Conservation (phyloP, 2,329 filamentous ascomycete genomes). For the Cladophialophora bantiana region DNA sequence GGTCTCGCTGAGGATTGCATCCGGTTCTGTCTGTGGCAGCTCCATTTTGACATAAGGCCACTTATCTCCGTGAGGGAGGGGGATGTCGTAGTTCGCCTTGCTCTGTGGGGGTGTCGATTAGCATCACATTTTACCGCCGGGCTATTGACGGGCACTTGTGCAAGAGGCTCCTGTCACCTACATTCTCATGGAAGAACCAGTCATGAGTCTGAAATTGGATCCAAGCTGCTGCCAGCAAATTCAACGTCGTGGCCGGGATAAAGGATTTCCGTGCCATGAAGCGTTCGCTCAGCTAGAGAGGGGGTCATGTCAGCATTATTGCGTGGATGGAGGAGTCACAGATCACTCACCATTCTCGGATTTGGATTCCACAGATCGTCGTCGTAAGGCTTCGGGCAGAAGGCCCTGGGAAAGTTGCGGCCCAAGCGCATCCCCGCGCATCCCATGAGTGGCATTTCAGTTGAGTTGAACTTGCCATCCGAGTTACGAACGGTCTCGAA, state of each 20-base stretch:
- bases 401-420: slow-evolving; percentile 52
- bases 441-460: slow-evolving; percentile 54
- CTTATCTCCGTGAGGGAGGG: slow-evolving; percentile 46
- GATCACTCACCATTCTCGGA: slow-evolving; percentile 51
- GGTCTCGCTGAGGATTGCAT: slow-evolving; percentile 46
- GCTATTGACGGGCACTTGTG: background rate
- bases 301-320: slow-evolving; percentile 1
- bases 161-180: background rate
- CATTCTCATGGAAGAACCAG: slow-evolving; percentile 42
- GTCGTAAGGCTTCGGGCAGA: slow-evolving; percentile 49
- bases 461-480: slow-evolving; percentile 55
- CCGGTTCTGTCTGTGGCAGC: slow-evolving; percentile 42
- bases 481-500: slow-evolving; percentile 48
- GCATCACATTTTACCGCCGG: background rate
- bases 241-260: slow-evolving; percentile 55
- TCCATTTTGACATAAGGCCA: slow-evolving; percentile 50
- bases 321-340: too few relatives aligned
- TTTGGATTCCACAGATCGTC: slow-evolving; percentile 54
- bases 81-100: slow-evolving; percentile 46
- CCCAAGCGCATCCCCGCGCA: slow-evolving; percentile 56
- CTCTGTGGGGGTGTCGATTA: slow-evolving; percentile 38
- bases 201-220: slow-evolving; percentile 59
- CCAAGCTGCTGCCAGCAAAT: slow-evolving; percentile 58
- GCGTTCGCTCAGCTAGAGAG: slow-evolving; percentile 39
- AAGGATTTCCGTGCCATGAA: slow-evolving; percentile 54